Evolutionary conservation across 2,329 filamentous ascomycete species (phyloP).

Genomic region (Rosellinia necatrix): DNA sequence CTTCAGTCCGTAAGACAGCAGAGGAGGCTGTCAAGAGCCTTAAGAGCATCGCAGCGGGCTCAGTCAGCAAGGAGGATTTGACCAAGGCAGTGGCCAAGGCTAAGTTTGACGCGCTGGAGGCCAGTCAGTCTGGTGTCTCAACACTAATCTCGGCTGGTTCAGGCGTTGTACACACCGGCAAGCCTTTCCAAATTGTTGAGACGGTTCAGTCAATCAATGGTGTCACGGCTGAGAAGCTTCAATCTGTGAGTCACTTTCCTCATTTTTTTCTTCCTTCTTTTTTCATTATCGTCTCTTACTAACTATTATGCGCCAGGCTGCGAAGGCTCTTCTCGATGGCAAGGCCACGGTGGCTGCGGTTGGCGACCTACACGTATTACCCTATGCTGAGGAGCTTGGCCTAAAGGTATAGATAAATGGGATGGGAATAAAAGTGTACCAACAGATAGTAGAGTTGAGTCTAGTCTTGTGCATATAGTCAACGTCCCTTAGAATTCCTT

Average conservation of each 20-base stretch:
- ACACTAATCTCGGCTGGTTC: slow-evolving; percentile 84
- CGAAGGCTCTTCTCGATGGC: slow-evolving; percentile 83
- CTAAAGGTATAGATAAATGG: slow-evolving; percentile 77
- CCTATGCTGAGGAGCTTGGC: slow-evolving; percentile 92
- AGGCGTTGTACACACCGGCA: slow-evolving; percentile 78
- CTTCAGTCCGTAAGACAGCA: slow-evolving; percentile 74
- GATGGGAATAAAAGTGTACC: slow-evolving; percentile 46
- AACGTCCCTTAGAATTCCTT: slow-evolving; percentile 45
- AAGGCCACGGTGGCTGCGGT: slow-evolving; percentile 90
- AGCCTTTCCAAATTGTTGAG: slow-evolving; percentile 82
- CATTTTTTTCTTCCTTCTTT: background rate
- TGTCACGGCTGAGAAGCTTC: slow-evolving; percentile 83
- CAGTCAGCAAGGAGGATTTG: slow-evolving; percentile 81
- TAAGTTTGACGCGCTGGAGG: slow-evolving; percentile 88
- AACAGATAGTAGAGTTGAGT: slow-evolving; percentile 49
- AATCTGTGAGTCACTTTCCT: slow-evolving; percentile 67
- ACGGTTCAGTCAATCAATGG: slow-evolving; percentile 77
- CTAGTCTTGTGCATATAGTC: slow-evolving; percentile 53
- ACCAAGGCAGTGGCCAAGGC: slow-evolving; percentile 90
- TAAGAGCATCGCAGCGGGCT: slow-evolving; percentile 77
- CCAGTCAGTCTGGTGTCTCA: slow-evolving; percentile 75
- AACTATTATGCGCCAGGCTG: slow-evolving; percentile 63
- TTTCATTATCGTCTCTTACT: slow-evolving; percentile 25
- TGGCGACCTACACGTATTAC: slow-evolving; percentile 88
- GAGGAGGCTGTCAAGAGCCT: slow-evolving; percentile 79